These are phyloP conservation scores for Stemphylium vesicarium DNA, from an alignment of 2,329 filamentous ascomycete genomes.

Conservation along the genomic window DNA sequence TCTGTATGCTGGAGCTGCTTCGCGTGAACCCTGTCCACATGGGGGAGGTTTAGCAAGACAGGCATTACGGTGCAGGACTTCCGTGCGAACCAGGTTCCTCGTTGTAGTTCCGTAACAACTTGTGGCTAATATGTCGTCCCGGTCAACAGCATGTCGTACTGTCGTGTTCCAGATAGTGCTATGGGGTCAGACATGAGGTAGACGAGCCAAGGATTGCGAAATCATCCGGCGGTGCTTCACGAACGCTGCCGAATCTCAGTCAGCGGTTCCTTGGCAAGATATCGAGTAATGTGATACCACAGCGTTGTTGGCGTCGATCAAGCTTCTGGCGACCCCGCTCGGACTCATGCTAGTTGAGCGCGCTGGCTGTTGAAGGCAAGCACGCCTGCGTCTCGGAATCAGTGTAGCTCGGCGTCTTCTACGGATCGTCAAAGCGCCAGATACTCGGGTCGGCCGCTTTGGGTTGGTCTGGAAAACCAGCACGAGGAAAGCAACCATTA, in stretches of 20 bases:
- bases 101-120: conserved; percentile 8
- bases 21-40: conserved; percentile 14
- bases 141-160: conserved; percentile 4
- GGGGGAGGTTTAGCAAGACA: conserved; percentile 2
- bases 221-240: conserved; percentile 4
- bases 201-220: conserved; percentile 21
- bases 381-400: conserved; percentile 28
- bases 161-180: conserved; percentile 5
- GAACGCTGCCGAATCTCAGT: conserved; percentile 16
- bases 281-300: conserved; percentile 19
- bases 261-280: conserved; percentile 8
- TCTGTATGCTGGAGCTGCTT: conserved; percentile 21
- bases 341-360: conserved; percentile 23
- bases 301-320: conserved; percentile 21
- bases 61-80: conserved; percentile 2
- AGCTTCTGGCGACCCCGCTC: conserved; percentile 35
- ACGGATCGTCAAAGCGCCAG: conserved; percentile 28
- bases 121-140: conserved; percentile 3
- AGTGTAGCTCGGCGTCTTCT: conserved; percentile 24
- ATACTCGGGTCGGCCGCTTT: conserved; percentile 27
- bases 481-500: conserved; percentile 17
- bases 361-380: conserved; percentile 33
- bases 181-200: conserved; percentile 14
- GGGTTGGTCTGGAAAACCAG: conserved; percentile 24
- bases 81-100: conserved; percentile 6